Conservation (phyloP, 192 early-diverging fungal genomes). For the Coemansia sp. region DNA sequence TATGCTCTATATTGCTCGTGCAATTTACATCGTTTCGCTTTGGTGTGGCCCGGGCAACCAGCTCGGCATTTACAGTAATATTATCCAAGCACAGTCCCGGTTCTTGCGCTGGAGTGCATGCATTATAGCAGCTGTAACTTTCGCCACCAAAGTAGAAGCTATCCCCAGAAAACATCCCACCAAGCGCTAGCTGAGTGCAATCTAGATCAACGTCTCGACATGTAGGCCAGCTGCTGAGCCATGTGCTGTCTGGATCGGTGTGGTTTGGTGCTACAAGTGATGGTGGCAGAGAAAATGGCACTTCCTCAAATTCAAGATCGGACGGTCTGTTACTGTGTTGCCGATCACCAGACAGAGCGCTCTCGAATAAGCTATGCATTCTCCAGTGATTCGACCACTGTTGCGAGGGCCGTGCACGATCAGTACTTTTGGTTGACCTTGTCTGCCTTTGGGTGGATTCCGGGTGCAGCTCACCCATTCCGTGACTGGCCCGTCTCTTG, state of each 20-base stretch:
- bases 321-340: neutral
- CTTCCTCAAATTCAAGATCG: neutral
- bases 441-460: neutral
- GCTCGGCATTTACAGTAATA: neutral
- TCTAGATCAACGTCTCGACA: neutral
- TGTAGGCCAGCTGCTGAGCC: conserved; percentile 1
- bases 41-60: neutral
- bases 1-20: neutral
- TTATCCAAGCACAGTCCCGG: neutral
- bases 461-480: conserved; percentile 14
- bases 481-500: conserved; percentile 33
- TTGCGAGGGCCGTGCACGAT: neutral
- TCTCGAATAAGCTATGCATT: conserved; percentile 37
- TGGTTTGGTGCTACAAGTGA: neutral
- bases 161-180: neutral
- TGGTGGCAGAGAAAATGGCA: neutral
- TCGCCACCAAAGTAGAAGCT: neutral
- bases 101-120: neutral
- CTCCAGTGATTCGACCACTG: conserved; percentile 46
- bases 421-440: neutral
- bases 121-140: neutral
- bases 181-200: neutral
- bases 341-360: conserved; percentile 25
- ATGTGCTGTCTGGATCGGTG: neutral
- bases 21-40: neutral